phyloP scores from a whole-genome alignment of 257 asterid species.

The Solanum medicagineum region DNA sequence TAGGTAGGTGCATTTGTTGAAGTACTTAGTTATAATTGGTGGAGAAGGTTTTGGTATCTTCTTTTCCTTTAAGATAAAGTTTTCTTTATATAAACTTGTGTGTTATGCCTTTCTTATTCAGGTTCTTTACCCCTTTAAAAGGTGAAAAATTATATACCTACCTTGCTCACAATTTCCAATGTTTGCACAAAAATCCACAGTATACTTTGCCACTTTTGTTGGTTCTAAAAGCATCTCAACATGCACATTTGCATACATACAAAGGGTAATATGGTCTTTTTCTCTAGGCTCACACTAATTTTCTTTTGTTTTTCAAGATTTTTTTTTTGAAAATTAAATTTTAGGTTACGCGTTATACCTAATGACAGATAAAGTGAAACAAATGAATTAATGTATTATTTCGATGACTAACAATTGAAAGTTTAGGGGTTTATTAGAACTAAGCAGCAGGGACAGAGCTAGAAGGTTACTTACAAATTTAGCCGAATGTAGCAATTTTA shows the following conservation, averaged over 20 bases:
- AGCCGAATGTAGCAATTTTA: no score
- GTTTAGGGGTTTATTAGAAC: no score
- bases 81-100: slow-evolving; percentile 10
- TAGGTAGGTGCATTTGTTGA: neutral
- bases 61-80: slow-evolving; percentile 53
- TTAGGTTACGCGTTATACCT: no score
- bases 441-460: no score
- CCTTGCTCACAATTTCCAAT: neutral
- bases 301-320: neutral
- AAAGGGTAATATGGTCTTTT: neutral
- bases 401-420: no score
- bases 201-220: neutral
- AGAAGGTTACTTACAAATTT: no score
- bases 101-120: neutral
- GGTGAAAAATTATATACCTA: neutral
- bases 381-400: no score
- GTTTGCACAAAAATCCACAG: neutral
- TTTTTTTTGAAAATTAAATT: no score
- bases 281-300: neutral
- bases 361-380: no score
- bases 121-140: neutral
- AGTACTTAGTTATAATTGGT: slow-evolving; percentile 31
- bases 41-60: slow-evolving; percentile 85
- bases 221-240: neutral
- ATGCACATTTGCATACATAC: neutral